These are phyloP conservation scores for Penicillium sp. DNA, from an alignment of 2,329 filamentous ascomycete species.

Conservation along the genomic window DNA sequence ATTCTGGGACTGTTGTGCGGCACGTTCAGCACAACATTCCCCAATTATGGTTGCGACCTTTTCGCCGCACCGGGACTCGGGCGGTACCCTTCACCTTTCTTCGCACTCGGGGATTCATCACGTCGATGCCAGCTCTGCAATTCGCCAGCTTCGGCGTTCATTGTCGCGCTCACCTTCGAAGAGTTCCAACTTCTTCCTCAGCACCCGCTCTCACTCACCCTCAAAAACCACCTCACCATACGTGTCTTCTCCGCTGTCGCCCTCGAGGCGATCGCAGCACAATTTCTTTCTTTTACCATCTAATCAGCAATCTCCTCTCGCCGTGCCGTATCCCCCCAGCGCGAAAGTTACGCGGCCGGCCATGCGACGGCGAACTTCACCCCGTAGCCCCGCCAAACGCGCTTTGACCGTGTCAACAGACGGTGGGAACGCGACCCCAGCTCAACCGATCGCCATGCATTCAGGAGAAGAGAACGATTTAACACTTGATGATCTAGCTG, in stretches of 20 bases:
- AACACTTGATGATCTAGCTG: constrained; percentile 30
- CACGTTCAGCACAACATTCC: constrained; percentile 22
- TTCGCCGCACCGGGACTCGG: constrained; percentile 54
- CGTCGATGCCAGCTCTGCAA: constrained; percentile 78
- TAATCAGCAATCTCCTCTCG: constrained; percentile 54
- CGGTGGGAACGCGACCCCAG: constrained; percentile 66
- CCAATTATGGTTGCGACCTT: constrained; percentile 49
- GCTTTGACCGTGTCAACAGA: constrained; percentile 70
- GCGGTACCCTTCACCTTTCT: constrained; percentile 80
- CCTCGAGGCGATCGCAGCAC: constrained; percentile 56
- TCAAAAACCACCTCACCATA: constrained; percentile 49
- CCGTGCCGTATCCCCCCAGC: constrained; percentile 66
- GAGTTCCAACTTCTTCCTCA: constrained; percentile 66
- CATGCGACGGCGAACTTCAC: constrained; percentile 63
- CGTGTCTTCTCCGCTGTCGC: constrained; percentile 58
- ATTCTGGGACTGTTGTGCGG: constrained; percentile 19
- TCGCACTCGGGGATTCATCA: constrained; percentile 82
- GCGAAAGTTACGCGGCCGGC: constrained; percentile 58
- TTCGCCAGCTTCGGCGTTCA: constrained; percentile 81
- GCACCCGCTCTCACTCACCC: constrained; percentile 49
- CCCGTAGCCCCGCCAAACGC: constrained; percentile 79
- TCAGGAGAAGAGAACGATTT: constrained; percentile 50
- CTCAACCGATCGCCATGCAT: constrained; percentile 48
- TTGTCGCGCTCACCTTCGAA: constrained; percentile 94
- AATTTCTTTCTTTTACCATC: constrained; percentile 53